Base-by-base conservation (phyloP, 345 rosid genomes). In the Gossypium sturtianum region DNA sequence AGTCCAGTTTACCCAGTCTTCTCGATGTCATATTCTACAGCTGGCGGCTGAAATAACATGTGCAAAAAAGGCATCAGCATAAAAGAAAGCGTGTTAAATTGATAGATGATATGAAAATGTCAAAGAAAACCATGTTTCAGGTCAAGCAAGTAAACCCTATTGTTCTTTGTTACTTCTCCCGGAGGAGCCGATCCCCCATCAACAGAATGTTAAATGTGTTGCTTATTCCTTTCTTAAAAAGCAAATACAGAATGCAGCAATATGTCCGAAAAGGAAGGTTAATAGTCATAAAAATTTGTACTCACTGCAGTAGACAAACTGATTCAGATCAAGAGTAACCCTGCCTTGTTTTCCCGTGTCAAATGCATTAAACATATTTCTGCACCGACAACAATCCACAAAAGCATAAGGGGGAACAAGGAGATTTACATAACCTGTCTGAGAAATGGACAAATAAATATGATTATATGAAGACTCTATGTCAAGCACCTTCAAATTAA, bases 281-380 rank as follows among this genome's bases (percentile, higher is more conserved):
- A 12, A 19, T 29, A 3, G 19, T 23, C 44, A 56, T 16, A 10
- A 15, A 60, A 52, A 48, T 48, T 73, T 17, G 20, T 67, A 83
- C 90, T 90, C 71, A 90, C 94, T 80, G 81, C 90, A 90, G 72
- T 84, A 90, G 67, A 88, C 82, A 75, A 90, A 88, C 61, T 90
- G 92, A 73, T 90, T 90, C 58, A 90, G 74, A 78, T 90, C 92
- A 49, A 90, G 90, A 54, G 84, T 82, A 17, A 90, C 67, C 77
- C 92, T 85, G 76, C 92, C 94, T 81, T 90, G 89, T 83, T 85
- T 90, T 51, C 90, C 81, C 58, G 90, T 88, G 81, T 90, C 94
- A 56, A 90, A 90, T 25, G 92, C 87, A 75, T 80, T 81, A 66
- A 88, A 90, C 16, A 88, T 80, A 76, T 90, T 90, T 85, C 90